Conservation (phyloP, 257 asterid genomes). For the Verbascum thapsus region DNA sequence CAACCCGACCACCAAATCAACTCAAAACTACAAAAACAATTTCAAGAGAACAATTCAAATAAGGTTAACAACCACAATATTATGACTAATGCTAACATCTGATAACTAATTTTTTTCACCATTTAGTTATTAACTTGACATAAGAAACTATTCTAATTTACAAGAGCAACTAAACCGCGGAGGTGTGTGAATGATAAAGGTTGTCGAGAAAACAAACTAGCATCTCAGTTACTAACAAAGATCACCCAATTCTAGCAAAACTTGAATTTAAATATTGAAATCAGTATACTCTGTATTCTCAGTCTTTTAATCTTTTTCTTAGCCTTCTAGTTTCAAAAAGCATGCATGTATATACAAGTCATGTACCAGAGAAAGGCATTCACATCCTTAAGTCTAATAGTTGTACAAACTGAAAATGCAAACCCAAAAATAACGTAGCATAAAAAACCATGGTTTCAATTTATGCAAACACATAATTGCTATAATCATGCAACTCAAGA, state of each 20-base stretch:
- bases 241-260: background rate
- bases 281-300: background rate
- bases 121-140: background rate
- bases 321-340: slow-evolving; percentile 7
- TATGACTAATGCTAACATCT: background rate
- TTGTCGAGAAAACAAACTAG: background rate
- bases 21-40: background rate
- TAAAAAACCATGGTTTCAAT: background rate
- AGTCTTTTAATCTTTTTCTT: background rate
- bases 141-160: background rate
- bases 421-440: too few species aligned
- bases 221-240: background rate
- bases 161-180: background rate
- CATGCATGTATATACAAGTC: background rate
- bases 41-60: background rate
- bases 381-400: too few species aligned
- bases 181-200: background rate
- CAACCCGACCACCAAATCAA: slow-evolving; percentile 8
- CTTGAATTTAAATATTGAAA: background rate
- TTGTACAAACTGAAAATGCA: too few species aligned
- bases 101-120: background rate
- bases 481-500: background rate
- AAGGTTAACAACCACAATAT: background rate
- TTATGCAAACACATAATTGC: background rate
- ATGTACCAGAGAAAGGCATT: background rate